phyloP scores from a whole-genome alignment of 768 basidiomycete species.

The Termitomyces sp. region DNA sequence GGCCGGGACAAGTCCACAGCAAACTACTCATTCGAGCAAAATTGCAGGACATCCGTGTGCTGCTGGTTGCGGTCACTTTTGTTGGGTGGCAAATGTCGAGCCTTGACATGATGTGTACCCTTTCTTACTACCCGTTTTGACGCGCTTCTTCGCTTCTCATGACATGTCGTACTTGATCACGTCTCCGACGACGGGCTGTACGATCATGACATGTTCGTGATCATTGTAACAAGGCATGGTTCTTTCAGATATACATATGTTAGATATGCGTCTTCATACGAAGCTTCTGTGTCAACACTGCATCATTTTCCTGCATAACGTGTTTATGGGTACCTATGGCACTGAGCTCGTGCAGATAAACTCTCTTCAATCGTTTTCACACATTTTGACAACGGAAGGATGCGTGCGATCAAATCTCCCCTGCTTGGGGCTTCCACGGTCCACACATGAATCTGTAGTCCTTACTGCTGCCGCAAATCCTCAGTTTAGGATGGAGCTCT shows the following conservation, averaged over 20 bases:
- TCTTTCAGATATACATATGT: not conserved
- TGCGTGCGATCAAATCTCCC: not conserved
- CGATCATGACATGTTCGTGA: not conserved
- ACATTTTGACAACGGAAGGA: too few relatives aligned
- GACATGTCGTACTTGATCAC: not conserved
- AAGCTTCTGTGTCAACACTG: not conserved
- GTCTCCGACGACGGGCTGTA: not conserved
- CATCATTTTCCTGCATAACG: not conserved
- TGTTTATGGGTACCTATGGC: not conserved
- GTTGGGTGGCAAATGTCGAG: conserved; percentile 52
- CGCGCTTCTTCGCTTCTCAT: not conserved
- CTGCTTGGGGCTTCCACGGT: not conserved
- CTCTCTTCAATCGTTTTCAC: not conserved
- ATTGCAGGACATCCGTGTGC: conserved; percentile 65
- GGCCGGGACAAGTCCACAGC: conserved; percentile 16
- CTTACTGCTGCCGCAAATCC: not conserved
- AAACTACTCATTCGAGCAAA: conserved; percentile 10
- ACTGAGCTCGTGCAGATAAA: not conserved
- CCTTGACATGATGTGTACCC: conserved; percentile 5
- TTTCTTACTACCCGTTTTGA: not conserved
- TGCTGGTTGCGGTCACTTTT: conserved; percentile 79
- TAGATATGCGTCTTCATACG: not conserved
- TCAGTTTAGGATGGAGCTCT: not conserved
- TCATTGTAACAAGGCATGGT: not conserved
- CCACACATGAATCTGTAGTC: too few relatives aligned